Conservation (phyloP, 2,329 filamentous ascomycete genomes). For the Penicillium sp. region DNA sequence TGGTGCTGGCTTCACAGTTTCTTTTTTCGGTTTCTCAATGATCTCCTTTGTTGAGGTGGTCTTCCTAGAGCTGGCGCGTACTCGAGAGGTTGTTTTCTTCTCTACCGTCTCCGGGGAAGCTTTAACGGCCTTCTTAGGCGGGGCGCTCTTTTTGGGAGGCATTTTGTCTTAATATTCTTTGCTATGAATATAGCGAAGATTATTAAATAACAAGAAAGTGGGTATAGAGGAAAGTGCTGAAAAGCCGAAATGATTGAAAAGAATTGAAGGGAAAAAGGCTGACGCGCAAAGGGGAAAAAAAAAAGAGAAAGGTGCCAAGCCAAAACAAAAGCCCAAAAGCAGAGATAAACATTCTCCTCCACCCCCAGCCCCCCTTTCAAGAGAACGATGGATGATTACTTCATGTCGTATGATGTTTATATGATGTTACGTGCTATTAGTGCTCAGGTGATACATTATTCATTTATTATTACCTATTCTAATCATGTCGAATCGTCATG, state of each 20-base stretch:
- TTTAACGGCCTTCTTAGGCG: conserved; percentile 25
- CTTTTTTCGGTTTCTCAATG: not conserved
- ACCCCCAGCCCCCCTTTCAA: not conserved
- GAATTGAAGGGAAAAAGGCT: not conserved
- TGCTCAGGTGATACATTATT: too few relatives aligned
- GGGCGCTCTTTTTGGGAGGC: conserved; percentile 32
- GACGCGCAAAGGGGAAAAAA: conserved; percentile 8
- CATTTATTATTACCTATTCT: too few relatives aligned
- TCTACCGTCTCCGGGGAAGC: conserved; percentile 3
- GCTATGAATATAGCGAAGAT: conserved; percentile 4
- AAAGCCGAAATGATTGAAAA: conserved; percentile 1
- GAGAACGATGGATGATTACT: not conserved
- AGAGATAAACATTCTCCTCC: conserved; percentile 23
- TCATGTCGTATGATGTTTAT: not conserved
- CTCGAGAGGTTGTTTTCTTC: not conserved
- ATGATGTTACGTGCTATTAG: not conserved
- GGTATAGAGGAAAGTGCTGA: not conserved
- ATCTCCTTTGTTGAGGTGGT: not conserved
- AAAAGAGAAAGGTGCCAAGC: conserved; percentile 15
- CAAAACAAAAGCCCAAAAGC: conserved; percentile 5
- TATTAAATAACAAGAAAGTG: conserved; percentile 4
- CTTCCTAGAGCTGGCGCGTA: not conserved
- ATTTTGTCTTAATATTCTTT: conserved; percentile 18
- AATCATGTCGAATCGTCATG: not conserved
- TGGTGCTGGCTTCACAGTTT: not conserved